Conservation (phyloP, 1,139 yeast genomes). For the Candida sp. region DNA sequence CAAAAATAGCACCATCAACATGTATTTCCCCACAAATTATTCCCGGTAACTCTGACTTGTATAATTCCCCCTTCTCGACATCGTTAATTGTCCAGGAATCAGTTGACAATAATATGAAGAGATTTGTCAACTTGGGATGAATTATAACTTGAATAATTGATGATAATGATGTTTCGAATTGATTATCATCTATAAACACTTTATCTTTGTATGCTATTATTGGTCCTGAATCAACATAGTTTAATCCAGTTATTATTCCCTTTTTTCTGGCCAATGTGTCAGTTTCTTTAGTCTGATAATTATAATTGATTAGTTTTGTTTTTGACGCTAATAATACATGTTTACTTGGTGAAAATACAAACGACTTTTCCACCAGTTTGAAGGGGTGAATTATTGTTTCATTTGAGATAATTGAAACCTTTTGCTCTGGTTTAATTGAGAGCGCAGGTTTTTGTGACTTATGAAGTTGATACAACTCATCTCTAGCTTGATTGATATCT, state of each 20-base stretch:
- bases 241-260: constrained; percentile 11
- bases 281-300: background rate
- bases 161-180: constrained; percentile 7
- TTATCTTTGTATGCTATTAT: constrained; percentile 17
- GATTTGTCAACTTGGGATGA: constrained; percentile 31
- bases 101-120: constrained; percentile 24
- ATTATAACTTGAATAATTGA: constrained; percentile 18
- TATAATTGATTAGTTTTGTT: background rate
- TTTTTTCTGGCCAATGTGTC: background rate
- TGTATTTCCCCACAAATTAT: constrained; percentile 46
- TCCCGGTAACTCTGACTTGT: constrained; percentile 6
- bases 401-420: background rate
- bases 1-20: constrained; percentile 63
- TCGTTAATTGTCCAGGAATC: constrained; percentile 29
- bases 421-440: constrained; percentile 17
- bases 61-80: constrained; percentile 7
- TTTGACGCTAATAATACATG: constrained; percentile 1
- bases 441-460: constrained; percentile 37
- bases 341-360: background rate
- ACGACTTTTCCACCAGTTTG: constrained; percentile 3
- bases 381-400: constrained; percentile 1
- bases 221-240: constrained; percentile 13
- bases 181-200: constrained; percentile 13
- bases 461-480: constrained; percentile 37
- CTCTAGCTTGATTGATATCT: constrained; percentile 29